Conservation (phyloP, 306 rosid species). For the Lathyrus oleraceus region DNA sequence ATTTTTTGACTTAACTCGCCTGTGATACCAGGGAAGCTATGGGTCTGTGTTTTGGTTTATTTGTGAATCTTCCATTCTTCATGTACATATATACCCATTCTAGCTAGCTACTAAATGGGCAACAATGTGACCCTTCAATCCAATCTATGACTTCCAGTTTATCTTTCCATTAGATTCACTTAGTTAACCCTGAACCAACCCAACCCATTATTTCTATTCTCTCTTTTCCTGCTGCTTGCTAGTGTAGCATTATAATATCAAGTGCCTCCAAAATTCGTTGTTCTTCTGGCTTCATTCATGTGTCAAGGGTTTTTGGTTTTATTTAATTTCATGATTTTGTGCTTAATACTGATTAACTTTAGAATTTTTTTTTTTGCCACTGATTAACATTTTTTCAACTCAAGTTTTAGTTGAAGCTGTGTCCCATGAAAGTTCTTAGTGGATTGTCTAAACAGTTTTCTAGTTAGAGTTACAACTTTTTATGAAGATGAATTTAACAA, state of each 20-base stretch:
- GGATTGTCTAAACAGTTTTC: no score
- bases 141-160: conserved; percentile 3
- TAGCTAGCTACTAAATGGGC: not conserved
- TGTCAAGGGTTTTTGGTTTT: no score
- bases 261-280: conserved; percentile 33
- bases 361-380: no score
- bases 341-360: no score
- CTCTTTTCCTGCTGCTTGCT: conserved; percentile 19
- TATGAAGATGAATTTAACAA: no score
- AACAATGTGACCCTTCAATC: conserved; percentile 13
- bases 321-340: no score
- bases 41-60: conserved; percentile 8
- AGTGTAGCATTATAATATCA: conserved; percentile 12
- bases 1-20: no score
- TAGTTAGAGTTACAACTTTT: no score
- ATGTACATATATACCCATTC: not conserved
- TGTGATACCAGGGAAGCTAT: not conserved
- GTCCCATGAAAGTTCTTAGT: no score
- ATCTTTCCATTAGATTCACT: conserved; percentile 3
- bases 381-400: no score
- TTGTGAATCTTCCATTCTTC: conserved; percentile 13
- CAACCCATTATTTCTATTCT: conserved; percentile 15
- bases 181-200: conserved; percentile 1
- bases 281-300: conserved; percentile 14
- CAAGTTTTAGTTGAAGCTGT: no score